phyloP scores from a whole-genome alignment of 805 yeast genomes.

The Tetrapisispora namnaoensis region DNA sequence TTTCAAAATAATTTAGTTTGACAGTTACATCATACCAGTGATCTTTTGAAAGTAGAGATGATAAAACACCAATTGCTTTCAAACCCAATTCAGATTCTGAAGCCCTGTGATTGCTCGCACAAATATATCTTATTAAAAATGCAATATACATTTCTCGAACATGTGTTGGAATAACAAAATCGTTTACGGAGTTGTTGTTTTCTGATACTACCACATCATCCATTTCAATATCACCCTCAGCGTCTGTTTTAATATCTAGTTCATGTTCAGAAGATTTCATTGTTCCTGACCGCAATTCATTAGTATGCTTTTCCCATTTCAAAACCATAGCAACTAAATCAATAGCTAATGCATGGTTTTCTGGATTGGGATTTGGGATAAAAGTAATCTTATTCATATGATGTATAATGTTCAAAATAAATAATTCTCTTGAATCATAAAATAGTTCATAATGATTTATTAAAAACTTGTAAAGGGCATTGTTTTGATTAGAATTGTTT shows the following conservation, averaged over 20 bases:
- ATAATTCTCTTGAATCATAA: slow-evolving; percentile 78
- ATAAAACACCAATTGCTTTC: slow-evolving; percentile 68
- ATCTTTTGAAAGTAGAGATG: slow-evolving; percentile 57
- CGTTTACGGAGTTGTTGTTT: not conserved
- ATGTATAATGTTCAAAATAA: slow-evolving; percentile 76
- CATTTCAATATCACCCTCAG: slow-evolving; percentile 24
- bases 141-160: slow-evolving; percentile 87
- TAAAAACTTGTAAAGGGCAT: slow-evolving; percentile 80
- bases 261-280: not conserved
- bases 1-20: slow-evolving; percentile 77
- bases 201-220: slow-evolving; percentile 10
- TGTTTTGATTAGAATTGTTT: slow-evolving; percentile 77
- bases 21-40: slow-evolving; percentile 89
- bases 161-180: slow-evolving; percentile 42
- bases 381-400: slow-evolving; percentile 88
- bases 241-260: slow-evolving; percentile 4
- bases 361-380: slow-evolving; percentile 63
- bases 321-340: slow-evolving; percentile 80
- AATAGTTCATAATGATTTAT: slow-evolving; percentile 79
- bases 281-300: slow-evolving; percentile 2
- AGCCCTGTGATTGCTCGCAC: slow-evolving; percentile 76
- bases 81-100: slow-evolving; percentile 76
- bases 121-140: slow-evolving; percentile 75
- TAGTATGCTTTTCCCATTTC: slow-evolving; percentile 67
- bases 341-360: slow-evolving; percentile 76